A percentile compares a stretch with the other conserved stretches of the same genome.
Conservation (phyloP, 129 eudicot species). For the Glebionis coronaria region DNA sequence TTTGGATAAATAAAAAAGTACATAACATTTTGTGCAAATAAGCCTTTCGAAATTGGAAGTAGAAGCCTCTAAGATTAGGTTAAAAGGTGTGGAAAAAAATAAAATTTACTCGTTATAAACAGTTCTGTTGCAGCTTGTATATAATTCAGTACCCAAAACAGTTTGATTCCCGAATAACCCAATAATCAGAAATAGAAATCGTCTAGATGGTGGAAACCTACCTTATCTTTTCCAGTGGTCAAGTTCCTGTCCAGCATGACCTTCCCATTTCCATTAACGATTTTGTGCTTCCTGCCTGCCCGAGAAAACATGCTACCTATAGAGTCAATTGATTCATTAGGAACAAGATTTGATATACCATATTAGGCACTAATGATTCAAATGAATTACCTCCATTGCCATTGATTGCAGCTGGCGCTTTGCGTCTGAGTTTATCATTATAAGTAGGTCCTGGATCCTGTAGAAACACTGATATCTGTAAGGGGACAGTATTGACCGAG, state of each 20-base stretch:
- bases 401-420: conserved; percentile 32
- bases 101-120: too few species aligned
- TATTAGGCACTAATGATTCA: not conserved
- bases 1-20: too few species aligned
- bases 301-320: conserved; percentile 41
- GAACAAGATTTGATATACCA: too few species aligned
- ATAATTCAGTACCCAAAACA: too few species aligned
- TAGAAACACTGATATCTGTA: conserved; percentile 19
- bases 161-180: too few species aligned
- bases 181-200: not conserved
- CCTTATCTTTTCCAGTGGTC: conserved; percentile 38
- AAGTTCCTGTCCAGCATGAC: conserved; percentile 20
- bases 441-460: conserved; percentile 58
- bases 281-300: conserved; percentile 29
- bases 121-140: too few species aligned
- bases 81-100: too few species aligned
- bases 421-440: conserved; percentile 40
- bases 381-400: conserved; percentile 41
- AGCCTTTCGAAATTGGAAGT: too few species aligned
- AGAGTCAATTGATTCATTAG: conserved; percentile 14
- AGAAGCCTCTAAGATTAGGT: too few species aligned
- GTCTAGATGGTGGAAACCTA: conserved; percentile 21
- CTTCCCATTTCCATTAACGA: conserved; percentile 29
- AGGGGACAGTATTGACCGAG: not conserved
- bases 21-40: too few species aligned